Conservation (phyloP, 2,329 filamentous ascomycete species). For the Berkeleyomyces basicola region DNA sequence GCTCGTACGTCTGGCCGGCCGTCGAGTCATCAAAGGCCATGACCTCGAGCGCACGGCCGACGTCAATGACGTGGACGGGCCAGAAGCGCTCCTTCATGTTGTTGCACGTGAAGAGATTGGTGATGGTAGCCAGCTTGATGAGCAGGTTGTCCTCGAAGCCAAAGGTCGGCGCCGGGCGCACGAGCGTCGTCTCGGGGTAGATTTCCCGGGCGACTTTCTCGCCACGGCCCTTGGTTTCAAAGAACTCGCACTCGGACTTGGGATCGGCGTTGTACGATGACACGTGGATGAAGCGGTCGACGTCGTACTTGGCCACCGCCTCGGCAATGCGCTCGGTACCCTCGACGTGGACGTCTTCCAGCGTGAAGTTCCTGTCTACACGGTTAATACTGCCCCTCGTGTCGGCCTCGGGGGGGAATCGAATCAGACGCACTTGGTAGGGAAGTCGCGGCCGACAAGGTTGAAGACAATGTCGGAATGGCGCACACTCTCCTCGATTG, state of each 20-base stretch:
- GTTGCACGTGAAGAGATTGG: constrained; percentile 79
- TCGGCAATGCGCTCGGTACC: constrained; percentile 84
- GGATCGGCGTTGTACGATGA: constrained; percentile 83
- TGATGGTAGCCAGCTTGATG: constrained; percentile 62
- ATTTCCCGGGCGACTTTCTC: constrained; percentile 74
- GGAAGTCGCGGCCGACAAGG: constrained; percentile 81
- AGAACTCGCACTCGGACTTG: constrained; percentile 75
- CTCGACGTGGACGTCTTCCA: constrained; percentile 86
- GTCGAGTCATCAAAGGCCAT: constrained; percentile 89
- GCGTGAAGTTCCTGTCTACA: constrained; percentile 64
- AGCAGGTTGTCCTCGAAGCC: constrained; percentile 90
- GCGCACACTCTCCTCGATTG: constrained; percentile 88
- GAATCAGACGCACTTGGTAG: constrained; percentile 57
- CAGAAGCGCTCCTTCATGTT: constrained; percentile 81
- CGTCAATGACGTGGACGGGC: constrained; percentile 88
- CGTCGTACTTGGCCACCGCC: constrained; percentile 91
- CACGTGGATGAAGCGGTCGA: constrained; percentile 91
- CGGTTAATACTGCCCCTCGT: not conserved
- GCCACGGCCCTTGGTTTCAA: constrained; percentile 70
- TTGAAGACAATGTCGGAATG: constrained; percentile 98
- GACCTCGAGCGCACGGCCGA: constrained; percentile 71
- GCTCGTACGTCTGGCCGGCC: constrained; percentile 78
- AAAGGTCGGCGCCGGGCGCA: constrained; percentile 83
- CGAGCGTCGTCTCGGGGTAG: constrained; percentile 93
- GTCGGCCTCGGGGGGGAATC: not conserved